Evolutionary conservation across 495 filamentous ascomycete genomes (phyloP).

Genomic region (Xylaria bambusicola): DNA sequence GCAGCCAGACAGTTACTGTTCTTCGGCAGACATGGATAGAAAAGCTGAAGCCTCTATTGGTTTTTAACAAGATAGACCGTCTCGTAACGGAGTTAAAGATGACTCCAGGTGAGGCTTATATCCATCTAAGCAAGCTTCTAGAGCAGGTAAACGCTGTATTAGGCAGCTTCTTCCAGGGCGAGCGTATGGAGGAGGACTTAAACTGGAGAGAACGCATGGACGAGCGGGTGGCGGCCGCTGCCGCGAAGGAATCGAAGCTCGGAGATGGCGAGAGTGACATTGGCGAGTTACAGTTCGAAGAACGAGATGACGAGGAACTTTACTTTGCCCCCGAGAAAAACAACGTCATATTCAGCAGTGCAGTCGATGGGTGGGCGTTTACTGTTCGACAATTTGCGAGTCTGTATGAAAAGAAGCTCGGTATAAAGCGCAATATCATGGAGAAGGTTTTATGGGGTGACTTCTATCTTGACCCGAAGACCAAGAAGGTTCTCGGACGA

Average conservation of each 20-base stretch:
- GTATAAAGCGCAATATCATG: conserved; percentile 85
- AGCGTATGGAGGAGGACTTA: conserved; percentile 98
- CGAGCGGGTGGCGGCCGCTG: conserved; percentile 67
- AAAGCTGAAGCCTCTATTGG: conserved; percentile 88
- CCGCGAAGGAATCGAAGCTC: conserved; percentile 49
- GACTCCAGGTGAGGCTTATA: conserved; percentile 85
- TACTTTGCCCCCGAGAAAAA: conserved; percentile 98
- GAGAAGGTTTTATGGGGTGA: conserved; percentile 98
- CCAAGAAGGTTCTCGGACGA: conserved; percentile 83
- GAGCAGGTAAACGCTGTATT: conserved; percentile 98
- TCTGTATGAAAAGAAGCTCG: conserved; percentile 94
- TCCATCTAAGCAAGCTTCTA: conserved; percentile 83
- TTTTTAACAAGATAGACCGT: conserved; percentile 98
- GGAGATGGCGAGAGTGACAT: conserved; percentile 53
- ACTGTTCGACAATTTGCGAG: conserved; percentile 92
- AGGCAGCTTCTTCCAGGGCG: conserved; percentile 95
- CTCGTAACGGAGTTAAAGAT: conserved; percentile 91
- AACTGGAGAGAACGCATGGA: conserved; percentile 95
- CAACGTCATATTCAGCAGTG: conserved; percentile 98
- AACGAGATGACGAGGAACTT: conserved; percentile 93
- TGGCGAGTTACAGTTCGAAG: conserved; percentile 73
- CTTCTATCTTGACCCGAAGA: conserved; percentile 95
- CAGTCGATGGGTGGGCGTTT: conserved; percentile 97
- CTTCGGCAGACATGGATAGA: conserved; percentile 95
- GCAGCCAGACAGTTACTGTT: conserved; percentile 97